Evolutionary conservation across 2,329 filamentous ascomycete genomes (phyloP).

Genomic region (Coleophoma eucalyptorum): DNA sequence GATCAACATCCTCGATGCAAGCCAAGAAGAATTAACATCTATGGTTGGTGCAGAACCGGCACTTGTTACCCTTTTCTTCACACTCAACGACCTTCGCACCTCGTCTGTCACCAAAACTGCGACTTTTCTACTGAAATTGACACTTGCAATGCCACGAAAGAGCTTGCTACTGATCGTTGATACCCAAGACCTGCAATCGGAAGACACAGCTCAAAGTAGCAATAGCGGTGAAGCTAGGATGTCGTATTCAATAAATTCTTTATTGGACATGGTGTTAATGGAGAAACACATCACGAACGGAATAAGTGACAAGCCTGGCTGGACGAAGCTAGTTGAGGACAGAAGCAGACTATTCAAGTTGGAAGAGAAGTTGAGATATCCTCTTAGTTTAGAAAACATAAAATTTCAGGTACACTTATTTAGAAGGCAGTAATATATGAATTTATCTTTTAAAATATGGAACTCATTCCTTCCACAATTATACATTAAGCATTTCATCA

Average conservation of each 20-base stretch:
- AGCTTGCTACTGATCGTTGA: slow-evolving; percentile 79
- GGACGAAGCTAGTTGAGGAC: slow-evolving; percentile 70
- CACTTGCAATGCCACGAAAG: slow-evolving; percentile 47
- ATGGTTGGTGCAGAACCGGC: slow-evolving; percentile 29
- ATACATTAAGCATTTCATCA: too few relatives aligned
- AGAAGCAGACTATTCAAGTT: slow-evolving; percentile 82
- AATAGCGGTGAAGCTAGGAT: slow-evolving; percentile 42
- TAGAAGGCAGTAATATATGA: slow-evolving; percentile 24
- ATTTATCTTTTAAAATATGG: too few relatives aligned
- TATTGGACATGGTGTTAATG: slow-evolving; percentile 76
- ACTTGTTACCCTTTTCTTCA: slow-evolving; percentile 82
- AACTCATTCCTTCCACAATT: too few relatives aligned
- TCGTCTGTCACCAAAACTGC: slow-evolving; percentile 68
- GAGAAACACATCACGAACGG: slow-evolving; percentile 30
- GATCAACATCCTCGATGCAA: slow-evolving; percentile 41
- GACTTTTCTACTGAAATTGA: slow-evolving; percentile 65
- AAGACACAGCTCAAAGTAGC: slow-evolving; percentile 60
- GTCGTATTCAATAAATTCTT: slow-evolving; percentile 85
- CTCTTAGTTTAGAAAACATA: slow-evolving; percentile 87
- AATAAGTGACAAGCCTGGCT: slow-evolving; percentile 35
- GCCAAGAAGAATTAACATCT: slow-evolving; percentile 23
- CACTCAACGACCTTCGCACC: slow-evolving; percentile 87
- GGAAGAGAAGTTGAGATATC: slow-evolving; percentile 62
- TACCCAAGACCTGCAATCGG: slow-evolving; percentile 85
- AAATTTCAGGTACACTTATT: slow-evolving; percentile 88